Evolutionary conservation across 1,139 yeast genomes (phyloP).

Genomic region (Debaryomyces sp.): DNA sequence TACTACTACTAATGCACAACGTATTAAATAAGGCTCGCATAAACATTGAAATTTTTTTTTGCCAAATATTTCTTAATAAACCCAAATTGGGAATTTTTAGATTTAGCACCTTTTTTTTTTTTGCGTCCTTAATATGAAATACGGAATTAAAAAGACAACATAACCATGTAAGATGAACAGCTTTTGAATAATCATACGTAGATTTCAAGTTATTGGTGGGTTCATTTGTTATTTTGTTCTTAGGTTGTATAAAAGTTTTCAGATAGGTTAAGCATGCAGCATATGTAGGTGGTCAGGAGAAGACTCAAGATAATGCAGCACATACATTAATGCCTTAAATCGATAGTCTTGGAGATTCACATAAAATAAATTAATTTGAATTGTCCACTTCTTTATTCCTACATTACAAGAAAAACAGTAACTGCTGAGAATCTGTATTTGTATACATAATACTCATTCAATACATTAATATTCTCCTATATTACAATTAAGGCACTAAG

Average conservation of each 20-base stretch:
- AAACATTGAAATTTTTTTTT: background rate
- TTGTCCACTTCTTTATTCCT: background rate
- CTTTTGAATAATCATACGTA: background rate
- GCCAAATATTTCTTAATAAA: background rate
- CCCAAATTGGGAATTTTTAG: background rate
- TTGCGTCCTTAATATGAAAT: background rate
- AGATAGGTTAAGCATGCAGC: background rate
- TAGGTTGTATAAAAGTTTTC: background rate
- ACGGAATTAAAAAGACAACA: background rate
- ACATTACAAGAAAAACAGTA: background rate
- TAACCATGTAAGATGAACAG: background rate
- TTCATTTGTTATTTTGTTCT: background rate
- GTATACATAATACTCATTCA: background rate
- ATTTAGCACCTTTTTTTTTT: background rate
- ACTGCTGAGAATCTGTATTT: background rate
- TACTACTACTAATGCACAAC: background rate
- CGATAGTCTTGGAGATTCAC: background rate
- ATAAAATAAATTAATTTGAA: too few relatives aligned
- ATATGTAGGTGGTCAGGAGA: background rate
- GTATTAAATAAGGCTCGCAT: background rate
- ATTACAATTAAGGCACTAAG: slow-evolving; percentile 19
- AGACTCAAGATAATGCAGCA: background rate
- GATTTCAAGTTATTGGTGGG: background rate
- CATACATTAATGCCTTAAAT: background rate
- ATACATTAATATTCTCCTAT: background rate